These are phyloP conservation scores for Microcera coccophila DNA, from an alignment of 2,329 filamentous ascomycete genomes.

Conservation along the genomic window DNA sequence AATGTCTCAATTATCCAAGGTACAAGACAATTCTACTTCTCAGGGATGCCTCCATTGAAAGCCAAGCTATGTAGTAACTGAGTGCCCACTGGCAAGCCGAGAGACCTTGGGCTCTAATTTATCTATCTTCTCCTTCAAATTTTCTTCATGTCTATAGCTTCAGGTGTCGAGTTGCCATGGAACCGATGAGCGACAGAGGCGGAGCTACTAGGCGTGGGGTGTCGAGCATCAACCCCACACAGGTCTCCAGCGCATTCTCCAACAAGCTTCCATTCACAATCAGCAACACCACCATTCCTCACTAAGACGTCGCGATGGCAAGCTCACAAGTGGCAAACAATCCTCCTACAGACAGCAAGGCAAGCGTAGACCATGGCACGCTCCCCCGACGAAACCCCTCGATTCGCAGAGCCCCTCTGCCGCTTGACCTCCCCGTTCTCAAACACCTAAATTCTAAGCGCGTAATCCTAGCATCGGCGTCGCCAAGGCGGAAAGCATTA, in stretches of 20 bases:
- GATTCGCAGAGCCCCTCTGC: slow-evolving; percentile 53
- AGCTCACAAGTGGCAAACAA: slow-evolving; percentile 32
- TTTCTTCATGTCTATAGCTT: no score
- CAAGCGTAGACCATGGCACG: slow-evolving; percentile 36
- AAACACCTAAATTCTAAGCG: slow-evolving; percentile 71
- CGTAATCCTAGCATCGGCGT: slow-evolving; percentile 85
- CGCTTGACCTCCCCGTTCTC: slow-evolving; percentile 76
- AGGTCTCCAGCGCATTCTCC: slow-evolving; percentile 23
- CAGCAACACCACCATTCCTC: background rate
- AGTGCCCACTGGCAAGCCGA: no score
- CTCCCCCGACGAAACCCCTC: slow-evolving; percentile 29
- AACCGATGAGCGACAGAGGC: no score
- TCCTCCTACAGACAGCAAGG: slow-evolving; percentile 45
- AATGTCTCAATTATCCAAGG: no score
- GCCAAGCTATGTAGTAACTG: no score
- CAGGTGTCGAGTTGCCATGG: no score
- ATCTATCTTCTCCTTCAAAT: no score
- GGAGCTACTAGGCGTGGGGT: no score
- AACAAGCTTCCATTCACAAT: slow-evolving; percentile 1
- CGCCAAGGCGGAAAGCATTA: slow-evolving; percentile 77
- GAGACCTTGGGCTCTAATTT: no score
- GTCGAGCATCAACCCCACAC: slow-evolving; percentile 26
- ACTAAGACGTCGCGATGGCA: slow-evolving; percentile 21
- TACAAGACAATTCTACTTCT: no score
- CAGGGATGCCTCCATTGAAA: no score